Conservation (phyloP, 2,329 filamentous ascomycete species). For the Venturia aucupariae region DNA sequence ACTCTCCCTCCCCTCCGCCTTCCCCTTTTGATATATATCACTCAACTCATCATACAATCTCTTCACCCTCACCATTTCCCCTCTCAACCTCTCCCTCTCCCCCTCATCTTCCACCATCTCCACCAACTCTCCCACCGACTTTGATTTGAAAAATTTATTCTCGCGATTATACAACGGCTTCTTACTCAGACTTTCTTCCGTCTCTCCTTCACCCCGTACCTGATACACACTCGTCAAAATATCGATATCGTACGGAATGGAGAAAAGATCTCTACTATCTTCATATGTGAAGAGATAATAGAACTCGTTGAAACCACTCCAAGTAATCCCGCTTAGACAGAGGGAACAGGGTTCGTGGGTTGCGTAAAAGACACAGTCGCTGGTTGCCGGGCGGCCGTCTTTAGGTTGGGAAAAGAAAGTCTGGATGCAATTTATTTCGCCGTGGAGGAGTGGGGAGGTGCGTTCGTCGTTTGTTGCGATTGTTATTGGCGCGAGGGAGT, state of each 20-base stretch:
- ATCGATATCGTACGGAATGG: slow-evolving; percentile 49
- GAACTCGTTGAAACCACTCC: slow-evolving; percentile 48
- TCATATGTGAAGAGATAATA: slow-evolving; percentile 53
- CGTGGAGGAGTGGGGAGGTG: slow-evolving; percentile 46
- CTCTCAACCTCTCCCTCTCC: slow-evolving; percentile 27
- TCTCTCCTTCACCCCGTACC: slow-evolving; percentile 30
- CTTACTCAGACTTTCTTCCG: slow-evolving; percentile 20
- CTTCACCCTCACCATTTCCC: slow-evolving; percentile 42
- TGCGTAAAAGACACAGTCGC: slow-evolving; percentile 48
- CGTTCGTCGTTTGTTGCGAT: slow-evolving; percentile 49
- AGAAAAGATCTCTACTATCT: slow-evolving; percentile 47
- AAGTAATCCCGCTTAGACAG: slow-evolving; percentile 49
- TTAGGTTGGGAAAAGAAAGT: slow-evolving; percentile 41
- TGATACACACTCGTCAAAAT: slow-evolving; percentile 48
- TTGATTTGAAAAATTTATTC: slow-evolving; percentile 45
- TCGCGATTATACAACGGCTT: slow-evolving; percentile 44
- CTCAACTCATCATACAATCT: slow-evolving; percentile 31
- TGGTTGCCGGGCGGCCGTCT: slow-evolving; percentile 29
- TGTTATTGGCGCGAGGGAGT: slow-evolving; percentile 35
- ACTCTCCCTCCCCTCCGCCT: slow-evolving; percentile 5
- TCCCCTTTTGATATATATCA: slow-evolving; percentile 13
- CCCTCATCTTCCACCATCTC: slow-evolving; percentile 27
- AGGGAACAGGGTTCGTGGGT: slow-evolving; percentile 52
- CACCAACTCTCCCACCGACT: slow-evolving; percentile 19
- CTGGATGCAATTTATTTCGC: slow-evolving; percentile 53